Evolutionary conservation across 345 rosid species (phyloP), one percentile per base, ranked within the genome.

Genomic region (Lumnitzera racemosa): DNA sequence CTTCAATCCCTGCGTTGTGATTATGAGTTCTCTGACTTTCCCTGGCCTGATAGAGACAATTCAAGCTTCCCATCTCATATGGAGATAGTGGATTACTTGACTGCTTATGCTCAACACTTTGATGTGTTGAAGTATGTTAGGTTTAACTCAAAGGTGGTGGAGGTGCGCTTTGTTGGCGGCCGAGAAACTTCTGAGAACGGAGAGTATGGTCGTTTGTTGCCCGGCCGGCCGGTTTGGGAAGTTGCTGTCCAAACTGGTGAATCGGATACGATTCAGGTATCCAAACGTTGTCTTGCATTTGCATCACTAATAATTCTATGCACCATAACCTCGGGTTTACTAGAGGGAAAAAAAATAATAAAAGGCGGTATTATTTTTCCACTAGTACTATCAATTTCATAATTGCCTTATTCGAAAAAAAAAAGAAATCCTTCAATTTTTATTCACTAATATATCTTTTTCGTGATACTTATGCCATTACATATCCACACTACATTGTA

Each of bases 11-110:
- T 74, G 36, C 88, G 94, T 59, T 58, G 51, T 12, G 84, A 75
- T 66, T 91, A 89, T 41, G 95, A 91, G 76, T 91, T 89, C 79
- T 70, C 90, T n/a, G 98, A 91, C 59, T 87, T 85, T 50, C 89
- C 83, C 2, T 91, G 98, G 98, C 85, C 83, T 24, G 74, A 80
- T 14, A 76, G 96, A 66, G 91, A 87, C 47, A 89, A 82, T 15
- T 65, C 82, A 2, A 62, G 43, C 70, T 89, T 87, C 59, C 98
- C 98, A 25, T 71, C 86, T 47, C 72, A 87, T 61, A 12, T 59
- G 43, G 94, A 89, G 78, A 66, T 92, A 17, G 51, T 87, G 57
- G 88, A 85, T 13, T 92, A 89, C 85, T 73, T 89, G 76, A 78
- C 80, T 25, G 72, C 86, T 53, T 92, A 92, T 61, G 96, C 89